A percentile compares a stretch with the other conserved stretches of the same genome.
These are phyloP conservation scores for Abelmoschus esculentus DNA, from an alignment of 345 rosid genomes.

Conservation along the genomic window DNA sequence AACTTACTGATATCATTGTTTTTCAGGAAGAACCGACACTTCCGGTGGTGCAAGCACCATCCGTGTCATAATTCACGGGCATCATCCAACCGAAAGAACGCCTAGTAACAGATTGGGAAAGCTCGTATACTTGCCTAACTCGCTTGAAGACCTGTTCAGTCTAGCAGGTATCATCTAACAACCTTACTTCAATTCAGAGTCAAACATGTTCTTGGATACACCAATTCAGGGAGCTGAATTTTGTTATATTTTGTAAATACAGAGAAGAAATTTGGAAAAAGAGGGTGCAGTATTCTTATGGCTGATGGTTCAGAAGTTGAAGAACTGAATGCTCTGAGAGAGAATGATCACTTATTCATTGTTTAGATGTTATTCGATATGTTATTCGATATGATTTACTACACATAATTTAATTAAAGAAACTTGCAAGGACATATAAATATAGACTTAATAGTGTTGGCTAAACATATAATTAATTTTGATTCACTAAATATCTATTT, in stretches of 20 bases:
- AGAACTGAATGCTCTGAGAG: conserved; percentile 64
- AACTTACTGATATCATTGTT: background rate
- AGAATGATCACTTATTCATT: conserved; percentile 67
- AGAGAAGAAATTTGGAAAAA: conserved; percentile 70
- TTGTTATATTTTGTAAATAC: conserved; percentile 24
- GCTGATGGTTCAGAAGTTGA: conserved; percentile 74
- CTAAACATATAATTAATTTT: too few species aligned
- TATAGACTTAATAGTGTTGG: too few species aligned
- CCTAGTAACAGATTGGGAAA: conserved; percentile 40
- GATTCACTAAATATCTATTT: too few species aligned
- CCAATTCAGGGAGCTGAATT: background rate
- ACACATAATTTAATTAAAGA: too few species aligned
- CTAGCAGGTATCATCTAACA: conserved; percentile 56
- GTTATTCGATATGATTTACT: background rate
- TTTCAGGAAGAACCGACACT: conserved; percentile 35
- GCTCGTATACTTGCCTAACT: conserved; percentile 61
- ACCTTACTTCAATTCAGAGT: background rate
- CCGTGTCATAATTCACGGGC: conserved; percentile 71
- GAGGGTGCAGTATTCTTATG: conserved; percentile 61
- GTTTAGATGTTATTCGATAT: conserved; percentile 25
- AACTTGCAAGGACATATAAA: too few species aligned
- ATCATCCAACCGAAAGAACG: conserved; percentile 42
- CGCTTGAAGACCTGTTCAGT: conserved; percentile 53
- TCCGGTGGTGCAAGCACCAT: conserved; percentile 23
- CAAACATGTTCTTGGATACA: background rate